phyloP scores from a whole-genome alignment of 495 filamentous ascomycete species.

The Saxophila tyrrhenica region DNA sequence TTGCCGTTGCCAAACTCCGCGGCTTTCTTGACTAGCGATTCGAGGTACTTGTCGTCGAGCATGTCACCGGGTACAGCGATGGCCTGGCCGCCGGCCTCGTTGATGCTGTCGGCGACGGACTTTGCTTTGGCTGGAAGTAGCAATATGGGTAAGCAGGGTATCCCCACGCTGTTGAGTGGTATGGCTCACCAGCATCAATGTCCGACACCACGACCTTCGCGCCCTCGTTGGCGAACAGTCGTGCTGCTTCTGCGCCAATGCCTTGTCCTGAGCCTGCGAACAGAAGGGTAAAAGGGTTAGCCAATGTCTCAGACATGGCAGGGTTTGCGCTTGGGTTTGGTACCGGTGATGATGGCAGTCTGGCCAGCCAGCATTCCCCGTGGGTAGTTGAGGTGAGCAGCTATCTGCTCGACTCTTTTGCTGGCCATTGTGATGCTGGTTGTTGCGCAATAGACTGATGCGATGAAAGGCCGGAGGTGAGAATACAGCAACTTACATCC shows the following conservation, averaged over 20 bases:
- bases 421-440: constrained; percentile 19
- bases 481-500: neutral
- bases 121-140: constrained; percentile 43
- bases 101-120: constrained; percentile 56
- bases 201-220: constrained; percentile 74
- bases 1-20: constrained; percentile 75
- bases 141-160: no score
- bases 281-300: no score
- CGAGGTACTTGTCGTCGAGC: constrained; percentile 53
- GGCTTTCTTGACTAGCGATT: constrained; percentile 55
- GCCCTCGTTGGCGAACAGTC: constrained; percentile 74
- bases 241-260: constrained; percentile 73
- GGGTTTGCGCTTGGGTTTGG: no score
- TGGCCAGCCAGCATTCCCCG: constrained; percentile 64
- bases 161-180: no score
- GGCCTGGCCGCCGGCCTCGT: constrained; percentile 50
- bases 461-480: no score
- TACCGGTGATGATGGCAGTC: constrained; percentile 79
- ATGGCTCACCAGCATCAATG: constrained; percentile 54
- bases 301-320: no score
- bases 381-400: constrained; percentile 68
- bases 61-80: constrained; percentile 64
- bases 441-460: no score
- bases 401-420: constrained; percentile 46
- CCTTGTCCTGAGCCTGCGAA: constrained; percentile 73